phyloP scores from a whole-genome alignment of 371 early-diverging fungal species.

The Mucor saturninus region DNA sequence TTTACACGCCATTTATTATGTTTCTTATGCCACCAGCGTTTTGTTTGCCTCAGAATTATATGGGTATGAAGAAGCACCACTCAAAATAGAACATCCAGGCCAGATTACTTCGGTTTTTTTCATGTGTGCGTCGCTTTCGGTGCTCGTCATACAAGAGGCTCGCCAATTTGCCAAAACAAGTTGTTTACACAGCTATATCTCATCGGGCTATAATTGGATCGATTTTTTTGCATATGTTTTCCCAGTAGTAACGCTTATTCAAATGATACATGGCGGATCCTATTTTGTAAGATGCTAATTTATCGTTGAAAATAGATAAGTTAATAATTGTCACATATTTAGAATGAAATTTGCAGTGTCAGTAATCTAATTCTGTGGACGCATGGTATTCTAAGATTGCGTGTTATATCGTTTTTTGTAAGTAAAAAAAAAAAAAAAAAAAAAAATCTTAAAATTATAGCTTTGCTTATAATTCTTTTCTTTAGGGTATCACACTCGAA shows the following conservation, averaged over 20 bases:
- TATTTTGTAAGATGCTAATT: constrained; percentile 2
- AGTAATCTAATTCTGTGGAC: constrained; percentile 7
- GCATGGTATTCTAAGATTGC: constrained; percentile 8
- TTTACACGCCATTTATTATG: constrained; percentile 7
- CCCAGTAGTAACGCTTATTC: background rate
- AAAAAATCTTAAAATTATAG: background rate
- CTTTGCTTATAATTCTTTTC: background rate
- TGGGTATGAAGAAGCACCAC: background rate
- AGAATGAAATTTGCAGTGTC: background rate
- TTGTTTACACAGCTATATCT: background rate
- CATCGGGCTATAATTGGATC: constrained; percentile 13
- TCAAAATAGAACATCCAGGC: background rate
- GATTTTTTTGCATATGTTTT: constrained; percentile 14
- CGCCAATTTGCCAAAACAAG: constrained; percentile 1
- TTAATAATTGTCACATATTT: background rate
- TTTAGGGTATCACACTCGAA: constrained; percentile 15
- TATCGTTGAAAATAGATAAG: no score
- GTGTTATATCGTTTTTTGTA: constrained; percentile 7
- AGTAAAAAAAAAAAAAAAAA: background rate
- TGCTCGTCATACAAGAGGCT: constrained; percentile 1
- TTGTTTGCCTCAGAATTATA: constrained; percentile 10
- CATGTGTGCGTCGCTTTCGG: constrained; percentile 1
- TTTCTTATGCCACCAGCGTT: constrained; percentile 9
- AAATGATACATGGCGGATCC: background rate
- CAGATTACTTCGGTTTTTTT: constrained; percentile 8